Evolutionary conservation across 2,329 filamentous ascomycete species (phyloP).

Genomic region (Corynespora cassiicola): DNA sequence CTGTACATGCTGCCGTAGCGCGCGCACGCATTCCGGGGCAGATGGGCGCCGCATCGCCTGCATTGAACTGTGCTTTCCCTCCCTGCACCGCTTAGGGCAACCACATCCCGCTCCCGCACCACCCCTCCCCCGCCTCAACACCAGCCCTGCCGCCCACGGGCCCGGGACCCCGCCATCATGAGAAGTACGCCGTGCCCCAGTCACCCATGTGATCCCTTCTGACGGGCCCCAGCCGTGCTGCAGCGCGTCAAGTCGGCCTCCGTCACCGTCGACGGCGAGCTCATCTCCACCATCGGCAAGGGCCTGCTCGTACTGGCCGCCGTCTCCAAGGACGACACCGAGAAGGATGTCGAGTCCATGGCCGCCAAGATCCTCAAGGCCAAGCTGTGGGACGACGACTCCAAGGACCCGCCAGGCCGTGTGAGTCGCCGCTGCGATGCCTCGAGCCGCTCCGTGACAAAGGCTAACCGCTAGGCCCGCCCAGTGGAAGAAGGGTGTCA

Average conservation of each 20-base stretch:
- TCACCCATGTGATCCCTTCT: constrained; percentile 12
- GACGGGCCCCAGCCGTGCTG: constrained; percentile 72
- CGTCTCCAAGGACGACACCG: constrained; percentile 86
- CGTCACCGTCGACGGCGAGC: constrained; percentile 88
- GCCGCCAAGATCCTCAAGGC: constrained; percentile 88
- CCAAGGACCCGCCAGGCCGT: constrained; percentile 61
- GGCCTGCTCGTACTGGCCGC: constrained; percentile 92
- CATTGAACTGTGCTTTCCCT: no score
- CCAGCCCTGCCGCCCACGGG: not conserved
- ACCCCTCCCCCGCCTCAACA: no score
- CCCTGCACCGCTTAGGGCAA: no score
- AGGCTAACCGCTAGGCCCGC: constrained; percentile 18
- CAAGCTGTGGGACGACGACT: constrained; percentile 87
- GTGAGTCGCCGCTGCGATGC: constrained; percentile 52
- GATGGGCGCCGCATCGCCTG: no score
- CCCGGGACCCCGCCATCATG: constrained; percentile 23
- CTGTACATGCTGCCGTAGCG: no score
- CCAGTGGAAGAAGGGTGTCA: constrained; percentile 89
- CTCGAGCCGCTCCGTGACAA: not conserved
- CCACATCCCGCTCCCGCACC: no score
- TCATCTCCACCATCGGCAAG: constrained; percentile 89
- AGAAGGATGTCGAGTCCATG: constrained; percentile 83
- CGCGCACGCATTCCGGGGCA: no score
- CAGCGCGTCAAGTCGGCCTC: constrained; percentile 95
- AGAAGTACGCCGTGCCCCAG: constrained; percentile 24